Base-by-base conservation (phyloP, 768 basidiomycete genomes). In the Tulasnella sp. region DNA sequence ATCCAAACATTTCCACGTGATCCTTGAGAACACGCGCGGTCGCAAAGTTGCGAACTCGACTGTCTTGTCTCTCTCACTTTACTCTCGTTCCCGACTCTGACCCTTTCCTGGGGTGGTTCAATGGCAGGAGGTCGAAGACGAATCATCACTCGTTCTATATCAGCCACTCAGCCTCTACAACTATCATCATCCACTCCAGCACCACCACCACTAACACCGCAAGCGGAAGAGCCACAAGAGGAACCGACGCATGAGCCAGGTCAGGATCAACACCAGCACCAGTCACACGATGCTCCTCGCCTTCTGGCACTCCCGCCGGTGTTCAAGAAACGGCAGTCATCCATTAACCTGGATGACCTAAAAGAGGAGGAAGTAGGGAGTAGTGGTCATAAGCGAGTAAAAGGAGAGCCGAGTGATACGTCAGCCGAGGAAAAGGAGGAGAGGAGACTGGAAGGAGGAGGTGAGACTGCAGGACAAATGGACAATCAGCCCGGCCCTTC, bases 81-180 rank as follows among this genome's bases (percentile, higher is more conserved):
- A 8, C 69, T 71, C 37, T 31, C 31, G n/a, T 45, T 45, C 58
- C 4, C 71, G n/a, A 34, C 42, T 45, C 29, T 36, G 31, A 34
- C 71, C 22, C 5, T 58, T 58, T 58, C 12, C 54, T 58, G n/a
- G 54, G 54, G n/a, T 29, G 6, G 22, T 25, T 12, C 54, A 34
- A 74, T 74, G 72, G 72, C 52, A 8, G 54, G 45, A 36, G 40
- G 34, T 54, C 72, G 72, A 49, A 34, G 71, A 42, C 72, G 72
- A 14, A 74, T 74, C 45, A n/a, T 74, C 54, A 74, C 72, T 74
- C 72, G 72, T 25, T 74, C 72, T 12, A 49, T 74, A 39, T 64
- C 72, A 31, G 72, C 72, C 38, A 74, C 72, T 64, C 40, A 49
- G 1, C 34, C 42, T 29, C 72, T n/a, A 45, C 71, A 8, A 45